Base-by-base conservation (phyloP, 129 eudicot genomes). In the Kitagawia praeruptora region DNA sequence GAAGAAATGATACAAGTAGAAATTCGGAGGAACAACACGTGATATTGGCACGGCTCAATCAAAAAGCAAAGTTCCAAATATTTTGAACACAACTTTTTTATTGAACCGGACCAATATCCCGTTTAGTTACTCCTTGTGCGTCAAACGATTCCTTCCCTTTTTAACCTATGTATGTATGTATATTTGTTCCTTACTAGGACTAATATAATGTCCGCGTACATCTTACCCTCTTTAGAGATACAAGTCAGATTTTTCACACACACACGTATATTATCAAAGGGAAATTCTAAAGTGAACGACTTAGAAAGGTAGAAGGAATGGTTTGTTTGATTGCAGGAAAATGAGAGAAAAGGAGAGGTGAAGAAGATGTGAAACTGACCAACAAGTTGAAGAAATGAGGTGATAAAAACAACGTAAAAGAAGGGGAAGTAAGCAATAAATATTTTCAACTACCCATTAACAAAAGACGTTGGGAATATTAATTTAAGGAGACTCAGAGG, bases 41-140 rank as follows among this genome's bases (percentile, higher is more conserved):
- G 93, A 89, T 89, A 89, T 89, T 89, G 93, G 93, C 93, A 84
- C 93, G 93, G 93, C 93, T 89, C 93, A 89, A 89, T 89, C 90
- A 86, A 74, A 89, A 89, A 86, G 51, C 80, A 78, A 74, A 44
- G 82, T 78, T 83, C 49, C 46, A 34, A 63, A 31, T 1, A 3
- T 47, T 75, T 72, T 39, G 82, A 89, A 75, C 88, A 79, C 83
- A 19, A 21, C 77, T 82, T 86, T 88, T 80, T 84, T 84, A 88
- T 88, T 88, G 92, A 88, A 88, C 92, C 92, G 92, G 85, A 86
- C 92, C 92, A 88, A 88, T 84, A 88, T 88, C 92, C 75, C 92
- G 92, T 82, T 80, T 80, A 70, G 72, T 53, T 31, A 80, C 87
- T 82, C 78, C 83, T 40, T 74, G 10, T 1, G n/a, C 12, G 56